These are phyloP conservation scores for Alternaria gaisen DNA, from an alignment of 2,329 filamentous ascomycete genomes.

Conservation along the genomic window DNA sequence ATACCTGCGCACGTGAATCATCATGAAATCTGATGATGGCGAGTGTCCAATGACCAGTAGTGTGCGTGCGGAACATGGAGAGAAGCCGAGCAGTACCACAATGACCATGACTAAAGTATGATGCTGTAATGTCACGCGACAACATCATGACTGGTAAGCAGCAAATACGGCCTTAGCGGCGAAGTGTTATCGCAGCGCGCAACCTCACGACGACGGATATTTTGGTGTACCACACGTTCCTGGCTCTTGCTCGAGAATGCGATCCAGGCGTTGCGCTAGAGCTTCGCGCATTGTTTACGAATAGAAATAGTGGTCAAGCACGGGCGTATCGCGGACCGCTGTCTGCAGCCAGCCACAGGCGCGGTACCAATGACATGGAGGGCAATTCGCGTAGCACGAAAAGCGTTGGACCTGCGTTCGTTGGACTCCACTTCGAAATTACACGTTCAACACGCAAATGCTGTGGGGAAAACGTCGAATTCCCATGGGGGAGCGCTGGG, in stretches of 20 bases:
- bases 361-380: slow-evolving; percentile 16
- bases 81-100: not conserved
- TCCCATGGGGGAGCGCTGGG: not conserved
- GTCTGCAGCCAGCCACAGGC: slow-evolving; percentile 21
- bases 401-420: slow-evolving; percentile 15
- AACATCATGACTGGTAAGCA: not conserved
- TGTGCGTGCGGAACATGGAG: not conserved
- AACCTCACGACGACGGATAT: not conserved
- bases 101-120: not conserved
- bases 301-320: slow-evolving; percentile 9
- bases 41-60: not conserved
- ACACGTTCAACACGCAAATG: slow-evolving; percentile 1
- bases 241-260: not conserved
- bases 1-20: not conserved
- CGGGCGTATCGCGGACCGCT: slow-evolving; percentile 19
- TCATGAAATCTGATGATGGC: not conserved
- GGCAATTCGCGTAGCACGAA: slow-evolving; percentile 4
- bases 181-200: not conserved
- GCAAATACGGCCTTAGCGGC: not conserved
- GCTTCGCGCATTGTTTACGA: not conserved
- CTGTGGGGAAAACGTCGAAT: slow-evolving; percentile 9
- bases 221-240: not conserved
- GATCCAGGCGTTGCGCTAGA: slow-evolving; percentile 7
- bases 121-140: not conserved
- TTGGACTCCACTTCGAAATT: slow-evolving; percentile 11